phyloP scores from a whole-genome alignment of 2,329 filamentous ascomycete species.

The Ascochyta clinopodiicola region DNA sequence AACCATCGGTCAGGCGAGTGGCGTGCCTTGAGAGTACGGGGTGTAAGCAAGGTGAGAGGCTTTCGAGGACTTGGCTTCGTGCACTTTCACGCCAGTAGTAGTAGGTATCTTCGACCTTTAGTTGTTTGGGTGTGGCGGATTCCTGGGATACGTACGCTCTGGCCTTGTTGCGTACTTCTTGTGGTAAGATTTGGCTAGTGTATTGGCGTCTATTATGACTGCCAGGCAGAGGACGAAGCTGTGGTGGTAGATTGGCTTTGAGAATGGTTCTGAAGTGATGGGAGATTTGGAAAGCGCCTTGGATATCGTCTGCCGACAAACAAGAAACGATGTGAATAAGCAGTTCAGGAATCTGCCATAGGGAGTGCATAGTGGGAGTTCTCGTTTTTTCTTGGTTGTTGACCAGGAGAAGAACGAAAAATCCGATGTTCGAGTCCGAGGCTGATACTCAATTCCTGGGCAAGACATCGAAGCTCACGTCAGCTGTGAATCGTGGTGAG shows the following conservation, averaged over 20 bases:
- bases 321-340: constrained; percentile 18
- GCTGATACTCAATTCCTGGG: not conserved
- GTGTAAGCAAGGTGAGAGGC: constrained; percentile 14
- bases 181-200: not conserved
- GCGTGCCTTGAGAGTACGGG: not conserved
- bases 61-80: constrained; percentile 5
- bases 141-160: not conserved
- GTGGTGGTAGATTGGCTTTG: constrained; percentile 16
- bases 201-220: not conserved
- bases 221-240: constrained; percentile 15
- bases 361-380: constrained; percentile 16
- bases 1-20: not conserved
- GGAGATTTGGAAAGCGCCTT: constrained; percentile 7
- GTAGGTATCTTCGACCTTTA: constrained; percentile 14
- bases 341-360: constrained; percentile 24
- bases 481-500: not conserved
- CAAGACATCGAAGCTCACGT: constrained; percentile 1
- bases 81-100: constrained; percentile 20
- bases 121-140: not conserved
- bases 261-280: constrained; percentile 12
- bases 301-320: constrained; percentile 7
- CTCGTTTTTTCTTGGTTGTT: not conserved
- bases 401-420: not conserved
- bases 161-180: not conserved
- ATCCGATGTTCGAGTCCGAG: not conserved